Conservation (phyloP, 345 rosid genomes). For the Erucastrum elatum region DNA sequence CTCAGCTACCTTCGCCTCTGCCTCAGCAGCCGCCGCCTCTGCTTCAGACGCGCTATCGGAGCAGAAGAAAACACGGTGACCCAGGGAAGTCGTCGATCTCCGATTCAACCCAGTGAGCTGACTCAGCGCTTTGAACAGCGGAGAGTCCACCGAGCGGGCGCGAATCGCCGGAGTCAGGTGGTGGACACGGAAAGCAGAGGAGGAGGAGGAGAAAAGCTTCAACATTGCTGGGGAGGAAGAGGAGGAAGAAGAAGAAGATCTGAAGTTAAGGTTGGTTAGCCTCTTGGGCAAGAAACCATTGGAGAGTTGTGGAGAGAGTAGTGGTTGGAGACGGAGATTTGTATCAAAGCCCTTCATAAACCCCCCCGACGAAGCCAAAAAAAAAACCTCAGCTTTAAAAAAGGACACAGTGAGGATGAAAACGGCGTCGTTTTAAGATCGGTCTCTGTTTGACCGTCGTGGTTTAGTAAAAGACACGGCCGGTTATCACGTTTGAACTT, state of each 20-base stretch:
- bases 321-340: constrained; percentile 23
- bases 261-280: constrained; percentile 15
- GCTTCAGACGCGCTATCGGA: constrained; percentile 47
- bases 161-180: constrained; percentile 43
- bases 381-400: constrained; percentile 22
- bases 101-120: constrained; percentile 48
- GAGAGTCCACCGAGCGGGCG: constrained; percentile 34
- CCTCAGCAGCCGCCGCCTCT: constrained; percentile 49
- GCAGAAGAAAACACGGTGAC: constrained; percentile 69
- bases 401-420: not conserved
- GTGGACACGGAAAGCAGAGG: constrained; percentile 43
- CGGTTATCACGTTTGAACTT: not conserved
- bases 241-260: constrained; percentile 24
- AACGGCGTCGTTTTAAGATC: not conserved
- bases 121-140: constrained; percentile 49
- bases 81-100: constrained; percentile 30
- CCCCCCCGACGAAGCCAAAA: constrained; percentile 48
- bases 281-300: constrained; percentile 35
- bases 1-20: constrained; percentile 48
- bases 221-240: constrained; percentile 52
- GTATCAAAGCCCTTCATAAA: constrained; percentile 58
- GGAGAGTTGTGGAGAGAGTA: constrained; percentile 18
- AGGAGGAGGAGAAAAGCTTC: constrained; percentile 57
- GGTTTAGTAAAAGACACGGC: not conserved
- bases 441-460: not conserved